These are phyloP conservation scores for Mycena rebaudengoi DNA, from an alignment of 768 basidiomycete species.

Conservation along the genomic window DNA sequence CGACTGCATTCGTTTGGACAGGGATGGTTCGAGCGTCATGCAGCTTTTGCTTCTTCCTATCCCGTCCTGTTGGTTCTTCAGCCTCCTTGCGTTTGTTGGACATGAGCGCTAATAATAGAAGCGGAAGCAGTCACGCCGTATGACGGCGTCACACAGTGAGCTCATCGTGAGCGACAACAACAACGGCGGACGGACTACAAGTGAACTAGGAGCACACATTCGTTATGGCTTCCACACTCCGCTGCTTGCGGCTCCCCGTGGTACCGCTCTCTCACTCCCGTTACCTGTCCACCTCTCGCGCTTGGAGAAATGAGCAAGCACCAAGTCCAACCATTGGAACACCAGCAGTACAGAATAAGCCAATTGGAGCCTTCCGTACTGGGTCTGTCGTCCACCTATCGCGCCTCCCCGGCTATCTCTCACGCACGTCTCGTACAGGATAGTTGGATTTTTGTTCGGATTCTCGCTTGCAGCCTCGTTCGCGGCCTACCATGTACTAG, in stretches of 20 bases:
- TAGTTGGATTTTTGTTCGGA: constrained; percentile 87
- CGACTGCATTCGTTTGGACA: constrained; percentile 58
- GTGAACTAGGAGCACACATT: no score
- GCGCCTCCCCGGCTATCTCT: not conserved
- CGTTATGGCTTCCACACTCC: constrained; percentile 47
- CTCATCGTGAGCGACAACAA: no score
- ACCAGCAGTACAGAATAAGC: constrained; percentile 69
- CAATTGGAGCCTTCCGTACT: constrained; percentile 77
- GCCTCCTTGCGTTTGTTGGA: constrained; percentile 49
- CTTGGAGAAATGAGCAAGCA: constrained; percentile 53
- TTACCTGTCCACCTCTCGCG: constrained; percentile 52
- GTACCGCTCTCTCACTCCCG: constrained; percentile 37
- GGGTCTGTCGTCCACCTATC: constrained; percentile 50
- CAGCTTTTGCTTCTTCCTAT: constrained; percentile 77
- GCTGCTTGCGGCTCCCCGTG: constrained; percentile 12
- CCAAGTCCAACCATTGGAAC: constrained; percentile 65
- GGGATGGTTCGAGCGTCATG: constrained; percentile 71
- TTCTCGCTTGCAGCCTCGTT: constrained; percentile 90
- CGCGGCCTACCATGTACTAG: constrained; percentile 87
- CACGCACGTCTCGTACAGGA: constrained; percentile 48
- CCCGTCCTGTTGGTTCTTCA: constrained; percentile 49
- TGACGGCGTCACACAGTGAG: no score
- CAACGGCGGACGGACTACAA: constrained; percentile 1
- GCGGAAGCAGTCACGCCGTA: not conserved
- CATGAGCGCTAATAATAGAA: constrained; percentile 29